These are phyloP conservation scores for Ilex paraguariensis DNA, from an alignment of 305 asterid species.

Conservation along the genomic window DNA sequence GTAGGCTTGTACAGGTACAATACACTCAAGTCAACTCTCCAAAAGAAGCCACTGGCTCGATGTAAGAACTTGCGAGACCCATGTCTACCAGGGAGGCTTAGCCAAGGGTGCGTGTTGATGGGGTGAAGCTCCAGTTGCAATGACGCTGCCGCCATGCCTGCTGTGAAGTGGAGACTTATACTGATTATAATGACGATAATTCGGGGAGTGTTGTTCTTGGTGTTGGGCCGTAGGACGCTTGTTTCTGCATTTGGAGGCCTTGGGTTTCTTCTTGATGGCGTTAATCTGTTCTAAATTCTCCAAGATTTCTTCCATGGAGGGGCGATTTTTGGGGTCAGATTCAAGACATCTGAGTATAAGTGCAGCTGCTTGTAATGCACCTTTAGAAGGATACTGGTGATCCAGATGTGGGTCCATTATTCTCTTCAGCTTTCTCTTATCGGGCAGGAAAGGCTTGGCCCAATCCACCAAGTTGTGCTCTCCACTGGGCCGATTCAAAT, in stretches of 20 bases:
- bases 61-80: too few relatives aligned
- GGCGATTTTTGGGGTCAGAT: slow-evolving; percentile 57
- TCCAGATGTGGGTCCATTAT: slow-evolving; percentile 57
- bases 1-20: too few relatives aligned
- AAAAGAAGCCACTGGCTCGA: too few relatives aligned
- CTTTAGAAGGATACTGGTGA: slow-evolving; percentile 54
- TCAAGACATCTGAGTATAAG: slow-evolving; percentile 52
- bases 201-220: not conserved
- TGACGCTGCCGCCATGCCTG: slow-evolving; percentile 20
- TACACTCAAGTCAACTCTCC: too few relatives aligned
- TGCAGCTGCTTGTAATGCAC: slow-evolving; percentile 29
- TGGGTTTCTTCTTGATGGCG: slow-evolving; percentile 23
- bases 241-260: slow-evolving; percentile 14
- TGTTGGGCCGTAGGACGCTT: not conserved
- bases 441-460: slow-evolving; percentile 54
- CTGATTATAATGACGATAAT: slow-evolving; percentile 6
- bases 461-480: slow-evolving; percentile 54
- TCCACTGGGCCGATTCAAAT: slow-evolving; percentile 43
- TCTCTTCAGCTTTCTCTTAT: slow-evolving; percentile 48
- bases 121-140: too few relatives aligned
- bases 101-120: too few relatives aligned
- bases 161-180: slow-evolving; percentile 25
- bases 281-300: slow-evolving; percentile 33
- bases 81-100: too few relatives aligned
- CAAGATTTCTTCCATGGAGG: slow-evolving; percentile 51